Evolutionary conservation across 495 filamentous ascomycete species (phyloP), one percentile per base, ranked within the genome.

Genomic region (Xylaria telfairii): DNA sequence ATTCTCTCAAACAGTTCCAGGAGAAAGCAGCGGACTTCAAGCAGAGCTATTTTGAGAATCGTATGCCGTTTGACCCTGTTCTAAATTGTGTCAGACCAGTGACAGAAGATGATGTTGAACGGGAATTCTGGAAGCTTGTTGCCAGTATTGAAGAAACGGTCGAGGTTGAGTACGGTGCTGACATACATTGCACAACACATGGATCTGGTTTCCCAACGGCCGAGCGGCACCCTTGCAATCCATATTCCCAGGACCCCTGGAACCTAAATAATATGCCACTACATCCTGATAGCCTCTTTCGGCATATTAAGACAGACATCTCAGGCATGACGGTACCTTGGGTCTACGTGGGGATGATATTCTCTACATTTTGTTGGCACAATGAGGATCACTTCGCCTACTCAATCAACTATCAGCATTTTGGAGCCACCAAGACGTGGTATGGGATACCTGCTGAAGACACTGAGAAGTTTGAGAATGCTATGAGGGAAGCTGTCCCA

Each of bases 291-390:
- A 98, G 95, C 7, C 86, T 99, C 10, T 98, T 98, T 81, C 88
- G 94, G 63, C 92, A 99, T 78, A 98, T 98, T 85, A 98, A 98
- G 77, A 92, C 95, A 0, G 96, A 99, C 80, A 95, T 99, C 68
- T 98, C 96, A n/a, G 96, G 96, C 42, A 99, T 99, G 96, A 99
- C 96, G 0, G 95, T 99, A 7, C 96, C 96, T 19, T 99, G 96
- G 96, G 89, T 98, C 7, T 99, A 99, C 78, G 96, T 99, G n/a
- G 96, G 96, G 70, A 99, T 99, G 96, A 96, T 94, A 75, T 99
- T 99, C 80, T 98, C 96, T 3, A 98, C 95, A 4, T 99, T 99
- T 78, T 99, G 96, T 80, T 99, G 96, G 96, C 96, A 99, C 77
- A 97, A 97, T 71, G 96, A 99, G 78, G 96, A 99, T 78, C 96